phyloP scores from a whole-genome alignment of 257 asterid genomes.

The Echium plantagineum region DNA sequence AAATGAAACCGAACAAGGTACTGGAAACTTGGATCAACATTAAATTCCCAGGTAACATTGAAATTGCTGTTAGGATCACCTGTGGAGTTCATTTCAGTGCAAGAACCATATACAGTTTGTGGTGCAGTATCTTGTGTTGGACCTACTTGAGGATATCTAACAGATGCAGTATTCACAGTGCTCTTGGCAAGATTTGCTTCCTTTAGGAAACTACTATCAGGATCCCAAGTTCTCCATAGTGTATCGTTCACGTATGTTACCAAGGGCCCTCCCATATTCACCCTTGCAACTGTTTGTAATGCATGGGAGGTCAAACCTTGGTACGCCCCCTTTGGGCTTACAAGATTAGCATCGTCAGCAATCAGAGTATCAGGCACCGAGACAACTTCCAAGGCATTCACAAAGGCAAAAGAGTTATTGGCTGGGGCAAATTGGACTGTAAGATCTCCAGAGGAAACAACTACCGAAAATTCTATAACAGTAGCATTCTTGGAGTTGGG shows the following conservation, averaged over 20 bases:
- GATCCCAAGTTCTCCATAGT: conserved; percentile 54
- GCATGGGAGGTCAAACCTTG: conserved; percentile 37
- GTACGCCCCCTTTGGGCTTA: conserved; percentile 32
- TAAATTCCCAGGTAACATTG: conserved; percentile 60
- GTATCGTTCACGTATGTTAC: conserved; percentile 48
- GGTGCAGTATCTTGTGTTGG: conserved; percentile 54
- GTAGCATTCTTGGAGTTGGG: conserved; percentile 19
- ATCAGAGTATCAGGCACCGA: conserved; percentile 50
- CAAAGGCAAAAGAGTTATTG: conserved; percentile 38
- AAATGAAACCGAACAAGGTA: conserved; percentile 61
- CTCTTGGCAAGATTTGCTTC: conserved; percentile 18
- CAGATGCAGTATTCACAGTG: conserved; percentile 26
- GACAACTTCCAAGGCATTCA: conserved; percentile 65
- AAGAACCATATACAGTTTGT: conserved; percentile 64
- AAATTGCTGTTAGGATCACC: conserved; percentile 34
- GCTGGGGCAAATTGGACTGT: conserved; percentile 40
- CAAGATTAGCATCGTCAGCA: conserved; percentile 37
- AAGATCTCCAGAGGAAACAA: conserved; percentile 31
- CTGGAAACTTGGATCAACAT: conserved; percentile 49
- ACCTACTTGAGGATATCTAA: conserved; percentile 43
- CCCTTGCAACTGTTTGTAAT: conserved; percentile 54
- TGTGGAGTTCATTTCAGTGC: conserved; percentile 35
- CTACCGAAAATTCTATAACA: conserved; percentile 41
- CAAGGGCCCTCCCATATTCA: conserved; percentile 72
- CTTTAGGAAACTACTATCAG: conserved; percentile 32